A percentile compares a stretch with the other conserved stretches of the same genome.
phyloP scores from a whole-genome alignment of 2,329 filamentous ascomycete genomes.

The Exserohilum turcica region DNA sequence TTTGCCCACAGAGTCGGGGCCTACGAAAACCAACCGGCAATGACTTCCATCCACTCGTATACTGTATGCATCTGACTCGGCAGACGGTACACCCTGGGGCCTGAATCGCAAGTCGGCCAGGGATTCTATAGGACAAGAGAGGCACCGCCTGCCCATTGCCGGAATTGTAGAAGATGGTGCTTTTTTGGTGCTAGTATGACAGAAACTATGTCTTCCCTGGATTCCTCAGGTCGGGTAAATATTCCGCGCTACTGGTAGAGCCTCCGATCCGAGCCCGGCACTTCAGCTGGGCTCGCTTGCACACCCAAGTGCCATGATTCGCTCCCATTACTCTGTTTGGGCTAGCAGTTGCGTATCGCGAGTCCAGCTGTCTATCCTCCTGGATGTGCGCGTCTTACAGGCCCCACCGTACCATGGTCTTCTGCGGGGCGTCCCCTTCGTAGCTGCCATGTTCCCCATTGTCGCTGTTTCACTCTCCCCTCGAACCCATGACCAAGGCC shows the following conservation, averaged over 20 bases:
- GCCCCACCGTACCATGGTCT: not conserved
- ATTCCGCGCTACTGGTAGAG: slow-evolving; percentile 6
- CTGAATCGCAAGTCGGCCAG: slow-evolving; percentile 2
- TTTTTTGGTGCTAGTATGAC: not conserved
- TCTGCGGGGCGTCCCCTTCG: not conserved
- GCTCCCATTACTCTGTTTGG: slow-evolving; percentile 8
- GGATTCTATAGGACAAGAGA: not conserved
- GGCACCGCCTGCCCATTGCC: not conserved
- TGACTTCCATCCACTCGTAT: not conserved
- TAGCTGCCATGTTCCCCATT: not conserved
- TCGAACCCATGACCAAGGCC: not conserved
- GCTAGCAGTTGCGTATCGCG: not conserved
- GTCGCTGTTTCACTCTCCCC: not conserved
- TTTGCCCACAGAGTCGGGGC: not conserved
- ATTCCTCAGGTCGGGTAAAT: slow-evolving; percentile 3
- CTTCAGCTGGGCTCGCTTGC: not conserved
- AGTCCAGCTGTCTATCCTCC: not conserved
- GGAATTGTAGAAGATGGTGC: not conserved
- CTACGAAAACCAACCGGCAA: not conserved
- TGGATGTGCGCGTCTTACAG: not conserved
- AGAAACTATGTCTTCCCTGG: not conserved
- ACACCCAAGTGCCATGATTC: slow-evolving; percentile 5
- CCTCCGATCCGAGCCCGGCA: slow-evolving; percentile 7
- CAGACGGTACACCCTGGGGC: not conserved
- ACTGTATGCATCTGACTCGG: slow-evolving; percentile 5